A percentile compares a stretch with the other conserved stretches of the same genome.
phyloP scores from a whole-genome alignment of 164 flowering plant species.

The Platanus orientalis region DNA sequence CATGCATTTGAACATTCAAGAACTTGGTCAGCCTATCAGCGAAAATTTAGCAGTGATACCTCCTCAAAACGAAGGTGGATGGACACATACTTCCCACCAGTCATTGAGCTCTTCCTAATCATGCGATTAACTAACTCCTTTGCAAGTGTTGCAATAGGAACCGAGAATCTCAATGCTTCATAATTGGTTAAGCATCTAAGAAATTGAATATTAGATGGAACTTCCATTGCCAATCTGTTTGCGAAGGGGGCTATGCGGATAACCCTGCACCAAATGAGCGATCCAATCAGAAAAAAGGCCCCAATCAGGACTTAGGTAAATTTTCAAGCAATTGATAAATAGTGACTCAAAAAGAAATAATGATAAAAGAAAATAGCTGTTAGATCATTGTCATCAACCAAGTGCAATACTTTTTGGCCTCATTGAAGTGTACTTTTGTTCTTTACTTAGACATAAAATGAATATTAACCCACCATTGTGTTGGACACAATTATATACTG shows the following conservation, averaged over 20 bases:
- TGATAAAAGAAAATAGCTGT: not conserved
- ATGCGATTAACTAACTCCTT: slow-evolving; percentile 53
- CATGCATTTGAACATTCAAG: not conserved
- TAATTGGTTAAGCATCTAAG: slow-evolving; percentile 83
- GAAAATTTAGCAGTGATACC: slow-evolving; percentile 36
- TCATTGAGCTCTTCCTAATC: slow-evolving; percentile 49
- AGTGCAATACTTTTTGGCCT: not conserved
- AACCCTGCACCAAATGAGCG: slow-evolving; percentile 45
- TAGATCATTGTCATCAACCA: not conserved
- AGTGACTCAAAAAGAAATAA: not conserved
- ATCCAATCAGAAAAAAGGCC: not conserved
- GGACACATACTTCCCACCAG: slow-evolving; percentile 72
- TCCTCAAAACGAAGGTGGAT: slow-evolving; percentile 91
- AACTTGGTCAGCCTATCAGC: not conserved
- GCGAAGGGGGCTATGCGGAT: slow-evolving; percentile 88
- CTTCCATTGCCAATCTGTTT: slow-evolving; percentile 73
- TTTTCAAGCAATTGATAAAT: not conserved
- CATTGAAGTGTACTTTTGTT: not conserved
- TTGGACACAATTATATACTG: not conserved
- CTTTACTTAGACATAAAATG: not conserved
- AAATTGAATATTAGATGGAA: slow-evolving; percentile 69
- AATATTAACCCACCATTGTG: not conserved
- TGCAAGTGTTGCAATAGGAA: slow-evolving; percentile 57
- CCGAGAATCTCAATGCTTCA: slow-evolving; percentile 70
- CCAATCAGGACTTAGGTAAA: not conserved